Evolutionary conservation across 2,329 filamentous ascomycete species (phyloP).

Genomic region (Pyrenophora graminea): DNA sequence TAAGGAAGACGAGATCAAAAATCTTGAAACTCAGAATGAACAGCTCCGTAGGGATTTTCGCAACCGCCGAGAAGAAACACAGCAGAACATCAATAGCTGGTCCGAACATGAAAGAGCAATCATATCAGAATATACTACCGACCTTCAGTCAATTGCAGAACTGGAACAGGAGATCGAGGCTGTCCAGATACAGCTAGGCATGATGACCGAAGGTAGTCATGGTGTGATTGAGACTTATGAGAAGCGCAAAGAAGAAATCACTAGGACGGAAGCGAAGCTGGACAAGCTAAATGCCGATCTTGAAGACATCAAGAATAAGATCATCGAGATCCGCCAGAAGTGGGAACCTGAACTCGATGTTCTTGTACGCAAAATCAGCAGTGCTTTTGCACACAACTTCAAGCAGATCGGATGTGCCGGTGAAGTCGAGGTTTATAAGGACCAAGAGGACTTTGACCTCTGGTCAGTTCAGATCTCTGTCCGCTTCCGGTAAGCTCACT

Average conservation of each 20-base stretch:
- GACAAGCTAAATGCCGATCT: slow-evolving; percentile 61
- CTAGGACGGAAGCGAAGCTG: slow-evolving; percentile 64
- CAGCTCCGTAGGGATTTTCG: slow-evolving; percentile 16
- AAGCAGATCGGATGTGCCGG: slow-evolving; percentile 92
- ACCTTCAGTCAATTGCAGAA: slow-evolving; percentile 53
- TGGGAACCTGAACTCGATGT: slow-evolving; percentile 87
- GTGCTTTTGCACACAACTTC: slow-evolving; percentile 92
- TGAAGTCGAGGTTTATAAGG: slow-evolving; percentile 85
- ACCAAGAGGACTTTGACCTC: slow-evolving; percentile 83
- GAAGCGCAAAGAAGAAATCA: slow-evolving; percentile 62
- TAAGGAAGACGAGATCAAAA: slow-evolving; percentile 20
- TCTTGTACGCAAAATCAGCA: slow-evolving; percentile 79
- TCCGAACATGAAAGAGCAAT: slow-evolving; percentile 33
- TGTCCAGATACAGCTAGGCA: slow-evolving; percentile 74
- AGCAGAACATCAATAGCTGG: slow-evolving; percentile 22
- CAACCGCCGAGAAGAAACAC: slow-evolving; percentile 21
- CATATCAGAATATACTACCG: slow-evolving; percentile 19
- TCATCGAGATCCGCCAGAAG: slow-evolving; percentile 66
- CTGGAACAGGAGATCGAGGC: slow-evolving; percentile 75
- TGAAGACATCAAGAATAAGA: slow-evolving; percentile 59
- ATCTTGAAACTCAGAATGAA: slow-evolving; percentile 21
- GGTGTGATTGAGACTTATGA: slow-evolving; percentile 74
- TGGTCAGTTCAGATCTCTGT: slow-evolving; percentile 96
- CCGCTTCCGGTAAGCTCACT: slow-evolving; percentile 75
- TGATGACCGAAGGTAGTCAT: slow-evolving; percentile 78